A percentile compares a stretch with the other conserved stretches of the same genome.
phyloP scores from a whole-genome alignment of 805 yeast species.

The Metschnikowia noctiluminum region DNA sequence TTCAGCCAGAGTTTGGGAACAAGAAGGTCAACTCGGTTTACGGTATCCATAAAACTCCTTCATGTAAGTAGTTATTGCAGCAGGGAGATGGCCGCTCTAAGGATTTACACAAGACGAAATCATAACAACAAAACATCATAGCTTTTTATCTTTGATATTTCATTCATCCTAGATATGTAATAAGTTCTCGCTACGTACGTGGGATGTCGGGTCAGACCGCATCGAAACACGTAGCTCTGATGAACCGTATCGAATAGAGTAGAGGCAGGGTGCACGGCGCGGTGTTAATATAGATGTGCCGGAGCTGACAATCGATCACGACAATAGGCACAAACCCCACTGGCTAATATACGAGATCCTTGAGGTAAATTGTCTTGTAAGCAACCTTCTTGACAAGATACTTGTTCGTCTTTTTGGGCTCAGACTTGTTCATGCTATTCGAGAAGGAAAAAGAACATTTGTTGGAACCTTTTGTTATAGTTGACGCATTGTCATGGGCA shows the following conservation, averaged over 20 bases:
- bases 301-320: conserved; percentile 7
- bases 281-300: conserved; percentile 6
- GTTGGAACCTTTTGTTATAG: neutral
- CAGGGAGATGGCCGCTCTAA: no score
- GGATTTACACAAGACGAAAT: no score
- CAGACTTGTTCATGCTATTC: conserved; percentile 1
- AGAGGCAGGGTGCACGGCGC: neutral
- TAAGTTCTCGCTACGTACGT: no score
- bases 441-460: neutral
- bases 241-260: no score
- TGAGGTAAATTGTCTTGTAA: conserved; percentile 19
- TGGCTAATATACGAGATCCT: conserved; percentile 12
- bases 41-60: conserved; percentile 28
- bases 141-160: no score
- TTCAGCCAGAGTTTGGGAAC: conserved; percentile 83
- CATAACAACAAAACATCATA: neutral
- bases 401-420: conserved; percentile 19
- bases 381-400: conserved; percentile 26
- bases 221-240: no score
- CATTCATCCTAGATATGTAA: neutral
- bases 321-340: neutral
- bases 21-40: conserved; percentile 19
- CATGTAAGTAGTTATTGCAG: conserved; percentile 8
- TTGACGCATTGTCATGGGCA: conserved; percentile 1
- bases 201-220: no score